Evolutionary conservation across 306 rosid species (phyloP).

Genomic region (Citrullus colocynthis): DNA sequence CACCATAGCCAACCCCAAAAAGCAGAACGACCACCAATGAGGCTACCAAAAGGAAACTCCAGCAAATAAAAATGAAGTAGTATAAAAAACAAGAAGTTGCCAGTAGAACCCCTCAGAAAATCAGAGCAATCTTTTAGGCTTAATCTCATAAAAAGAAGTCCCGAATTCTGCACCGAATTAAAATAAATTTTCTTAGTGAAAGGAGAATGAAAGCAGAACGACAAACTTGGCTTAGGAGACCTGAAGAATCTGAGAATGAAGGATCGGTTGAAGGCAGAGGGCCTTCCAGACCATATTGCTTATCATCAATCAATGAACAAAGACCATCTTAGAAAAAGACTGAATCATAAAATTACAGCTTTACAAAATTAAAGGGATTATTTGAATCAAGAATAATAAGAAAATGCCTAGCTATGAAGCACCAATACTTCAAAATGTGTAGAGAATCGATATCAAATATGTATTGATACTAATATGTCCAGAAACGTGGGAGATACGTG

Average conservation of each 20-base stretch:
- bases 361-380: neutral
- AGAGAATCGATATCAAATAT: no score
- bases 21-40: neutral
- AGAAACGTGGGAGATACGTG: no score
- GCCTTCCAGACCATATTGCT: neutral
- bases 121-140: neutral
- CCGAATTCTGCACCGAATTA: neutral
- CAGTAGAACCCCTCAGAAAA: neutral
- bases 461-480: no score
- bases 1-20: neutral
- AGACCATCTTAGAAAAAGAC: neutral
- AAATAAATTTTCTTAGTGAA: neutral
- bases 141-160: neutral
- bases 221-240: neutral
- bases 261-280: neutral
- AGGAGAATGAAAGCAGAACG: neutral
- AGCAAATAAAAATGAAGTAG: neutral
- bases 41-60: neutral
- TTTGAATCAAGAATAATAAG: neutral
- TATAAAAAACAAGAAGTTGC: neutral
- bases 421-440: no score
- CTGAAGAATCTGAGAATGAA: neutral
- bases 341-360: neutral
- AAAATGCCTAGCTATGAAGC: neutral
- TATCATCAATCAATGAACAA: neutral